Conservation (phyloP, 805 yeast species). For the Metschnikowia sp. region DNA sequence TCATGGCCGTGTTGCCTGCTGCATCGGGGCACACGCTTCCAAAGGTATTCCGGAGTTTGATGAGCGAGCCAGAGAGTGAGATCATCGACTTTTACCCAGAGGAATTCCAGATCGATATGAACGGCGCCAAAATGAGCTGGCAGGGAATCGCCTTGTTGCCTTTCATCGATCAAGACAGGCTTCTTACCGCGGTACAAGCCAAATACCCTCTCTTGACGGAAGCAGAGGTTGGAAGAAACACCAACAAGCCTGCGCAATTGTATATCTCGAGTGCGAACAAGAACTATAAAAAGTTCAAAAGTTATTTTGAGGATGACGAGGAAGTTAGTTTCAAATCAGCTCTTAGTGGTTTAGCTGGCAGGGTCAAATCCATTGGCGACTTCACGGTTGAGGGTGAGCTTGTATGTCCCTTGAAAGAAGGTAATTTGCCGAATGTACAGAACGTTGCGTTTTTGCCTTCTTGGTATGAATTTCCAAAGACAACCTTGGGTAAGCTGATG, state of each 20-base stretch:
- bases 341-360: slow-evolving; percentile 59
- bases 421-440: slow-evolving; percentile 43
- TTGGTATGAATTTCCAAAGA: slow-evolving; percentile 59
- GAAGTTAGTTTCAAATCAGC: slow-evolving; percentile 44
- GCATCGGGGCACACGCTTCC: slow-evolving; percentile 88
- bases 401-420: slow-evolving; percentile 46
- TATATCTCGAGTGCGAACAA: slow-evolving; percentile 63
- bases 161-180: slow-evolving; percentile 79
- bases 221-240: slow-evolving; percentile 67
- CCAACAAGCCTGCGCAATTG: slow-evolving; percentile 65
- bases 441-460: slow-evolving; percentile 41
- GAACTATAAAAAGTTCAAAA: slow-evolving; percentile 39
- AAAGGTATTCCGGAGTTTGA: slow-evolving; percentile 70
- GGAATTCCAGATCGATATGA: slow-evolving; percentile 87
- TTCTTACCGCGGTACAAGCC: slow-evolving; percentile 60
- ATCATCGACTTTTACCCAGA: slow-evolving; percentile 90
- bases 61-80: slow-evolving; percentile 76
- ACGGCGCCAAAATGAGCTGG: slow-evolving; percentile 94
- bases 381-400: slow-evolving; percentile 36
- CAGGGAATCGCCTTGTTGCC: slow-evolving; percentile 90
- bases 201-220: slow-evolving; percentile 63
- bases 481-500: slow-evolving; percentile 72
- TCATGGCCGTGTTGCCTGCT: slow-evolving; percentile 94
- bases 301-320: slow-evolving; percentile 33
- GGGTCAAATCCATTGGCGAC: slow-evolving; percentile 32